Conservation (phyloP, 108 stramenopile species). For the Cyclotella kingstonii region DNA sequence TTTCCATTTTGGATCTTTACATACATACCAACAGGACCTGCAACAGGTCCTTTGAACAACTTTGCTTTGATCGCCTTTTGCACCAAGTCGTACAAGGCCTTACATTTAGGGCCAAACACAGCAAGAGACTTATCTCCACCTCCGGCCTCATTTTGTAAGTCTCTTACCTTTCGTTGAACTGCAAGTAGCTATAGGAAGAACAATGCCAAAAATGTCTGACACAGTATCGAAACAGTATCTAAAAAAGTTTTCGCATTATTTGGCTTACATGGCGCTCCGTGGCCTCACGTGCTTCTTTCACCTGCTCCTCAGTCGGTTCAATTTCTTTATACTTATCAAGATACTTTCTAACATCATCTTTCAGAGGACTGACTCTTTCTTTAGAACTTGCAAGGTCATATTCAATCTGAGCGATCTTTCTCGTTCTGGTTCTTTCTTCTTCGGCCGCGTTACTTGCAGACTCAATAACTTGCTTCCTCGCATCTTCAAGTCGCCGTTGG, state of each 20-base stretch:
- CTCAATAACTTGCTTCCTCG: constrained; percentile 57
- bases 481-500: constrained; percentile 51
- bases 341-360: constrained; percentile 32
- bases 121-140: constrained; percentile 50
- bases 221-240: not conserved
- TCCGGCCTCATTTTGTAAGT: constrained; percentile 48
- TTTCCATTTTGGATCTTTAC: constrained; percentile 78
- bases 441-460: constrained; percentile 62
- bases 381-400: constrained; percentile 38
- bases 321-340: constrained; percentile 52
- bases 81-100: constrained; percentile 40
- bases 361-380: constrained; percentile 27
- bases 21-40: constrained; percentile 78
- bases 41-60: constrained; percentile 64
- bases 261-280: constrained; percentile 9
- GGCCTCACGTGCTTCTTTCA: constrained; percentile 24
- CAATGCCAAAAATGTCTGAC: not conserved
- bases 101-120: constrained; percentile 63
- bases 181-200: constrained; percentile 28
- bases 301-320: constrained; percentile 38
- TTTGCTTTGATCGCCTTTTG: constrained; percentile 35
- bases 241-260: not conserved
- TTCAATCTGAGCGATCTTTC: constrained; percentile 49
- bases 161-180: constrained; percentile 42
- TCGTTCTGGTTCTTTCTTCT: constrained; percentile 52